Conservation (phyloP, 306 rosid species). For the Rubus parviflorus region DNA sequence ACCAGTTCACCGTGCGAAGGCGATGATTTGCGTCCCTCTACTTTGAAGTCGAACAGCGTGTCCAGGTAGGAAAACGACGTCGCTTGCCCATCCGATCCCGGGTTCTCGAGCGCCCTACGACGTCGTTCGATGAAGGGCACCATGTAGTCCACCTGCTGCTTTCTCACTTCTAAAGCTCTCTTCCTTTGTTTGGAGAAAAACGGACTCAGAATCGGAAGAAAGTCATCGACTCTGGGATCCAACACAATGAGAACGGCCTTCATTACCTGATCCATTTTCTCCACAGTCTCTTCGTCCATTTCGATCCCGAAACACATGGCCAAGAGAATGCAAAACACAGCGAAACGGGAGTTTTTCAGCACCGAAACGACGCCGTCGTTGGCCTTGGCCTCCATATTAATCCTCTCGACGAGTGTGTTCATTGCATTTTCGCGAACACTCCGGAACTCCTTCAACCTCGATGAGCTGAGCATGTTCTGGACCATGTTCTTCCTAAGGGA, state of each 20-base stretch:
- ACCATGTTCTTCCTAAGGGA: slow-evolving; percentile 84
- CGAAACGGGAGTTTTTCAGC: slow-evolving; percentile 69
- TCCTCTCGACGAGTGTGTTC: slow-evolving; percentile 56
- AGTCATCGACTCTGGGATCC: slow-evolving; percentile 87
- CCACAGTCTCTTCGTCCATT: slow-evolving; percentile 67
- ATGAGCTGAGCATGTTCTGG: slow-evolving; percentile 90
- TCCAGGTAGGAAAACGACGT: slow-evolving; percentile 88
- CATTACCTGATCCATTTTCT: slow-evolving; percentile 69
- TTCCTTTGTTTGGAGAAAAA: slow-evolving; percentile 85
- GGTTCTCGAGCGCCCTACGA: slow-evolving; percentile 57
- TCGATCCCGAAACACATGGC: slow-evolving; percentile 90
- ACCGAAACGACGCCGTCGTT: slow-evolving; percentile 62
- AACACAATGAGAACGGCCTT: slow-evolving; percentile 60
- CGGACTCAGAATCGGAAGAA: slow-evolving; percentile 66
- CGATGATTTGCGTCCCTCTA: slow-evolving; percentile 52
- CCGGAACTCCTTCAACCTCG: slow-evolving; percentile 64
- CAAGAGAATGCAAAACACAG: slow-evolving; percentile 72
- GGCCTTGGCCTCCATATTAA: slow-evolving; percentile 56
- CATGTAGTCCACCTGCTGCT: slow-evolving; percentile 56
- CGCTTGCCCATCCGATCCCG: slow-evolving; percentile 61
- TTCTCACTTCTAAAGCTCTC: slow-evolving; percentile 57
- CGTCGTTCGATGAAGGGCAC: slow-evolving; percentile 64
- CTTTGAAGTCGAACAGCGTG: slow-evolving; percentile 69
- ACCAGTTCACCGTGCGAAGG: slow-evolving; percentile 66
- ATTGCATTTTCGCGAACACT: slow-evolving; percentile 61